Evolutionary conservation across 2,329 filamentous ascomycete genomes (phyloP), one percentile per base, ranked within the genome.

Genomic region (Pseudomassariella vexata): DNA sequence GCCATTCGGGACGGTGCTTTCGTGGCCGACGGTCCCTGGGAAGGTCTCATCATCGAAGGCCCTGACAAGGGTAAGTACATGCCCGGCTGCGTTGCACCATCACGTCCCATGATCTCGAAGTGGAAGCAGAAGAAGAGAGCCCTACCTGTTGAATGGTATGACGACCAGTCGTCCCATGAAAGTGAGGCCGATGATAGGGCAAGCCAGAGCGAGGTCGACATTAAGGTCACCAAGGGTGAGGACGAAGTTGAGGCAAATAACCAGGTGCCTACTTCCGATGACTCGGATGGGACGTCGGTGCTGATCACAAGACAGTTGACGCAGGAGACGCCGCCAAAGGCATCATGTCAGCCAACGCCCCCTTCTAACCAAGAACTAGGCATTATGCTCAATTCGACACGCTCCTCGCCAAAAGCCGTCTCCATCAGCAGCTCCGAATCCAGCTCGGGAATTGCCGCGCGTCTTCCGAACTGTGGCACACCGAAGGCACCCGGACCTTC

Each of bases 301-400:
- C 41, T 47, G 17, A 48, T 48, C 26, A 20, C 34, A 14, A 33
- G 20, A 19, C 47, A 50, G 27, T 18, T 47, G 2, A 38, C 39
- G 6, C 25, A 32, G 8, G 37, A 41, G 15, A 24, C 32, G 9
- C 41, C 47, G 9, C n/a, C n/a, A n/a, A n/a, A n/a, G n/a, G n/a
- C n/a, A n/a, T n/a, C n/a, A n/a, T n/a, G n/a, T n/a, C n/a, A n/a
- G n/a, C n/a, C n/a, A n/a, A n/a, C n/a, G n/a, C n/a, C n/a, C n/a
- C 44, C 40, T 5, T 47, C 42, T 2, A 45, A 46, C 10, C 47
- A 49, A 23, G 45, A 48, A 24, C 24, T 48, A 5, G 44, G 36
- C 28, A 32, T 39, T 6, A 15, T 45, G 9, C 37, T 46, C 31
- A 45, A 42, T 26, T 49, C 44, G 8, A 49, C n/a, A n/a, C n/a